These are phyloP conservation scores for Podospora conica DNA, from an alignment of 495 filamentous ascomycete species.

Conservation along the genomic window DNA sequence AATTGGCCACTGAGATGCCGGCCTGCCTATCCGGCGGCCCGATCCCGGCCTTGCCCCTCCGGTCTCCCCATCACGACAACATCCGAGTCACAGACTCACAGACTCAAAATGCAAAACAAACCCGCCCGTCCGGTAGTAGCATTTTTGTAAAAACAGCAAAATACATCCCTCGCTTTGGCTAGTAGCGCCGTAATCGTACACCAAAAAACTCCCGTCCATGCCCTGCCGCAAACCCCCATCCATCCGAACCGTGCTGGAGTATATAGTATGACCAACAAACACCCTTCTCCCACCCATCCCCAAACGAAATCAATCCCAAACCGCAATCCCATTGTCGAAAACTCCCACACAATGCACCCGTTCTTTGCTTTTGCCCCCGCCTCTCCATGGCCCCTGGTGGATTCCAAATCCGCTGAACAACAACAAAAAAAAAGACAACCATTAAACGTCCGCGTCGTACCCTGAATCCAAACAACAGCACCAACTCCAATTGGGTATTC, in stretches of 20 bases:
- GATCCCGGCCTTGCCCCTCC: neutral
- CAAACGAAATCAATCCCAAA: neutral
- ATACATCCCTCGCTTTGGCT: neutral
- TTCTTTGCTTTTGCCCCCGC: neutral
- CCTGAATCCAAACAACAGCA: slow-evolving; percentile 1
- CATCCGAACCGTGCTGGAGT: neutral
- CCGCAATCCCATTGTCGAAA: neutral
- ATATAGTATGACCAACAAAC: neutral
- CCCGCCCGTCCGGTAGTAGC: neutral
- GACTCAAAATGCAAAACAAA: neutral
- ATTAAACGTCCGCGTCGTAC: neutral
- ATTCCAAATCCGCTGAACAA: neutral
- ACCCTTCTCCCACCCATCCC: neutral
- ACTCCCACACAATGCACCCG: neutral
- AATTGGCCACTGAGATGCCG: neutral
- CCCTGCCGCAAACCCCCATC: neutral
- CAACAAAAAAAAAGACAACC: neutral
- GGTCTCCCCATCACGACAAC: neutral
- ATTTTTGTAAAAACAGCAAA: neutral
- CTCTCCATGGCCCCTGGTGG: too few species aligned
- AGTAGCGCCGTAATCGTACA: neutral
- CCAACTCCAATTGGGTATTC: neutral
- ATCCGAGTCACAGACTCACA: neutral
- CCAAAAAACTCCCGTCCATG: neutral
- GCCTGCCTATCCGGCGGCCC: neutral